These are phyloP conservation scores for Nicotiana tabacum DNA, from an alignment of 257 asterid genomes.

Conservation along the genomic window DNA sequence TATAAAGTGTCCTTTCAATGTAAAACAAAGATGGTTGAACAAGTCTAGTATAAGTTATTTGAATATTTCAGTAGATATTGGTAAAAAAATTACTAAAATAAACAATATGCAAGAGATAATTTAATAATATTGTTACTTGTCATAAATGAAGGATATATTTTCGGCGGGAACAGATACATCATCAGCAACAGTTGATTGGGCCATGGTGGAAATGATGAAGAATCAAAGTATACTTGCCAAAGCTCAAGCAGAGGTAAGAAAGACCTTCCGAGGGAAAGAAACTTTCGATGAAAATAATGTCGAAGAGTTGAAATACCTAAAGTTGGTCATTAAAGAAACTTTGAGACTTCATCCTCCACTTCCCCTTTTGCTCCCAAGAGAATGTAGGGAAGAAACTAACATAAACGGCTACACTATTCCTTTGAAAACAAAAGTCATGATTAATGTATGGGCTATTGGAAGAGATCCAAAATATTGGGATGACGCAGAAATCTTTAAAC, in stretches of 20 bases:
- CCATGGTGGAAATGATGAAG: constrained; percentile 16
- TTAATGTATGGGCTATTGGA: constrained; percentile 16
- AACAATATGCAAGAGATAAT: background rate
- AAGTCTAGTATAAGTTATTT: background rate
- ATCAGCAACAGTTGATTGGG: constrained; percentile 9
- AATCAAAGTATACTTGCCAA: background rate
- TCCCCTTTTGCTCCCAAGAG: constrained; percentile 13
- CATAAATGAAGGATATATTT: background rate
- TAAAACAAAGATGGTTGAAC: no score
- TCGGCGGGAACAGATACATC: constrained; percentile 18
- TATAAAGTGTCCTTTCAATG: background rate
- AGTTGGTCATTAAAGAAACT: constrained; percentile 12
- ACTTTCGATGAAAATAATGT: background rate
- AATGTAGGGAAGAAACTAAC: background rate
- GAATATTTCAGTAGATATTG: no score
- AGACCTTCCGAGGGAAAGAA: background rate
- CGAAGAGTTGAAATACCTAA: constrained; percentile 6
- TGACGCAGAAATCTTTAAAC: background rate
- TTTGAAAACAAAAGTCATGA: background rate
- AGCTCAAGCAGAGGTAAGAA: constrained; percentile 16
- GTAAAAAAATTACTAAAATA: no score
- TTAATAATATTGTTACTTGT: background rate
- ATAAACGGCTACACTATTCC: constrained; percentile 10
- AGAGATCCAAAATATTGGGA: constrained; percentile 13
- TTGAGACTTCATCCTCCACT: constrained; percentile 10